These are phyloP conservation scores for Breynia disticha DNA, from an alignment of 441 rosid species.

Conservation along the genomic window DNA sequence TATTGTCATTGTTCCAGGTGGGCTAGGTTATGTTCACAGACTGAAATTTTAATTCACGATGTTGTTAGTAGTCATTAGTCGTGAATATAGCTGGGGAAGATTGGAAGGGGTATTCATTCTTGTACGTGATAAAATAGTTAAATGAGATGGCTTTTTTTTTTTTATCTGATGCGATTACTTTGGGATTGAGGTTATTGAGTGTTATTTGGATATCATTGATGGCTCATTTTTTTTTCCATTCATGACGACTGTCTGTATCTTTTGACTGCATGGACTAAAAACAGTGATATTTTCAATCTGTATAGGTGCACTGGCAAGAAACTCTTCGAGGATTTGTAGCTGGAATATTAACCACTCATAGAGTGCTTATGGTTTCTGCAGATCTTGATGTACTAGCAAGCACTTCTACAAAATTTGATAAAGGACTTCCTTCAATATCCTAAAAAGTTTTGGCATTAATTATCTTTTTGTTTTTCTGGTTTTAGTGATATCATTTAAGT, in stretches of 20 bases:
- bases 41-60: no score
- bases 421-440: constrained; percentile 98
- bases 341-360: constrained; percentile 81
- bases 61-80: no score
- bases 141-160: no score
- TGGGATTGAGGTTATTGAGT: no score
- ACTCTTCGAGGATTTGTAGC: constrained; percentile 89
- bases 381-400: constrained; percentile 83
- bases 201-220: no score
- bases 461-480: constrained; percentile 1
- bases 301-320: constrained; percentile 95
- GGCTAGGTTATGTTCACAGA: no score
- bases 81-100: no score
- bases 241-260: not conserved
- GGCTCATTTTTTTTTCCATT: no score
- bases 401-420: constrained; percentile 80
- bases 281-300: constrained; percentile 2
- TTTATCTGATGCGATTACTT: no score
- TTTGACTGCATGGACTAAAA: constrained; percentile 4
- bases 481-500: constrained; percentile 12
- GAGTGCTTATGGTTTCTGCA: constrained; percentile 88
- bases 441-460: constrained; percentile 16
- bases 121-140: no score
- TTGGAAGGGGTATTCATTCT: no score
- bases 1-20: no score